Base-by-base conservation (phyloP, 2,329 filamentous ascomycete genomes). In the Drechslerella dactyloides region DNA sequence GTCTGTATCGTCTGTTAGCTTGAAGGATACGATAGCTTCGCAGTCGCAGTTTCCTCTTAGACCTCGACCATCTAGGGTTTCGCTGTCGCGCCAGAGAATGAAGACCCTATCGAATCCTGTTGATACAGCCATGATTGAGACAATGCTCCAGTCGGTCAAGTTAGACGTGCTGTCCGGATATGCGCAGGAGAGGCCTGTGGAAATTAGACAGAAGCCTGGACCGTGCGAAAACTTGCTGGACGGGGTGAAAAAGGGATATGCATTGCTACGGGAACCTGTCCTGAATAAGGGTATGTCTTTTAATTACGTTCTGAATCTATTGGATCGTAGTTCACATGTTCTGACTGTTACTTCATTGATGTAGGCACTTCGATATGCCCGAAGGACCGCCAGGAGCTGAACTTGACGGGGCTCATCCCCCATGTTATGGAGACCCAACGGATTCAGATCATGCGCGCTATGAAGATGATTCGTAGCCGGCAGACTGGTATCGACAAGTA, bases 391-490 rank as follows among this genome's bases (percentile, higher is more conserved):
- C 80, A 86, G 62, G 79, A 80, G 77, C 86, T 87, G 81, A 88
- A 88, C 82, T 83, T 89, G 73, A 88, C 86, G 46, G 86, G 86
- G 73, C 83, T 89, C 76, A 81, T 89, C 72, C 86, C 86, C 56
- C 86, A 88, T 79, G 84, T 85, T 77, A 55, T 86, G 80, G 84
- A 87, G 81, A 84, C 80, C 78, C 80, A 84, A 77, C 80, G 85
- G 72, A 87, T 84, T 56, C 86, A 88, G 79, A 85, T 84, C 77
- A 83, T 83, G 76, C 83, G 86, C 80, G 89, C 88, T 78, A 86
- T 93, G 82, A 87, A 87, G 80, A 89, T 93, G 82, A 88, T 93
- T 77, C 84, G 87, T 66, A 85, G 85, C 74, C 48, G 68, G 44
- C 68, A 72, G 56, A 72, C 68, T 1, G 68, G 68, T 44, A 65